Percentiles rank a stretch among this genome's conserved stretches.
Evolutionary conservation across 495 filamentous ascomycete genomes (phyloP).

Genomic region (Penicillium crystallinum): DNA sequence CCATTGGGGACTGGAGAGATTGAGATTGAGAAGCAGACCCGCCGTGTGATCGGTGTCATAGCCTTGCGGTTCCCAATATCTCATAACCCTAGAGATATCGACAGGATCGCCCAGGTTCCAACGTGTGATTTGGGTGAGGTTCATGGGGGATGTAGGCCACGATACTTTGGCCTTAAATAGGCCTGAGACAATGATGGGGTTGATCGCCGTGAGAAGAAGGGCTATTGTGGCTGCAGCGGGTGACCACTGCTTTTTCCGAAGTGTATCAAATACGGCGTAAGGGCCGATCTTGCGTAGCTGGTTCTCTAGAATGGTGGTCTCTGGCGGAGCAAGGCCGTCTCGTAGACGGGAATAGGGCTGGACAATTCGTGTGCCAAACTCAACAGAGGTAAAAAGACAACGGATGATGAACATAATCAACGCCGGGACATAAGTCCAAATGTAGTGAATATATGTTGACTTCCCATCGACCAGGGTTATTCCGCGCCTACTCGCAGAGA

Average conservation of each 20-base stretch:
- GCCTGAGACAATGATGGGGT: not conserved
- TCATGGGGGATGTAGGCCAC: not conserved
- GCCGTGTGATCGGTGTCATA: too few relatives aligned
- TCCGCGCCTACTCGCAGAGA: too few relatives aligned
- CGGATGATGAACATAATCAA: constrained; percentile 14
- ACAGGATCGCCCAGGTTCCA: not conserved
- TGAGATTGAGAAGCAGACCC: too few relatives aligned
- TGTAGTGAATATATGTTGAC: too few relatives aligned
- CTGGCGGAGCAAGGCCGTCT: not conserved
- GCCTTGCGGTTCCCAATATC: too few relatives aligned
- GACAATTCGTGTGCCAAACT: constrained; percentile 1
- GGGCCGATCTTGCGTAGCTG: constrained; percentile 9
- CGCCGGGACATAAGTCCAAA: constrained; percentile 19
- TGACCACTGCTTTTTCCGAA: constrained; percentile 7
- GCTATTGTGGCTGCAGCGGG: constrained; percentile 6
- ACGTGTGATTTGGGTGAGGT: not conserved
- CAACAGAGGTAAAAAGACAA: constrained; percentile 4
- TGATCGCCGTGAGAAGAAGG: not conserved
- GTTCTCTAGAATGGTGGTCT: constrained; percentile 12
- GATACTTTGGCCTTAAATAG: constrained; percentile 7
- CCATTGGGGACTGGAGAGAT: too few relatives aligned
- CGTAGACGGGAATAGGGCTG: constrained; percentile 9
- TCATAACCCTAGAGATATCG: too few relatives aligned
- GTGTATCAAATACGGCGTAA: constrained; percentile 1
- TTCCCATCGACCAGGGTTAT: too few relatives aligned